Conservation (phyloP, 108 stramenopile species). For the Chaetoceros muelleri region DNA sequence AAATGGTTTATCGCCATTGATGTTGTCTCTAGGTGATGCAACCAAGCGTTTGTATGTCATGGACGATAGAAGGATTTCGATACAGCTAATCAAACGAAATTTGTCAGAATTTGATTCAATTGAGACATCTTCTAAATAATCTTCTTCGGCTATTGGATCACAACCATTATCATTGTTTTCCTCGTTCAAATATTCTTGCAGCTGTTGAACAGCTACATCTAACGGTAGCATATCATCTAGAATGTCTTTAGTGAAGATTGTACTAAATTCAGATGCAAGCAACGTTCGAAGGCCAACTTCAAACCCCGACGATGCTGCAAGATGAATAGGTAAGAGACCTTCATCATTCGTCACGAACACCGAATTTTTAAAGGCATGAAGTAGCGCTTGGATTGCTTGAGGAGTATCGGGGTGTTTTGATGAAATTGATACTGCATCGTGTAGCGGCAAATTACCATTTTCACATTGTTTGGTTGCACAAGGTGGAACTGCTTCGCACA, state of each 20-base stretch:
- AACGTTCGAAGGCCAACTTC: constrained; percentile 8
- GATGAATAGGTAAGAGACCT: constrained; percentile 10
- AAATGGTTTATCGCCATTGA: not conserved
- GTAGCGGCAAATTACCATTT: constrained; percentile 10
- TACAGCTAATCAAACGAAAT: not conserved
- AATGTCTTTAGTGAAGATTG: constrained; percentile 11
- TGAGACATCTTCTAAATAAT: not conserved
- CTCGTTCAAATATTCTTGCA: constrained; percentile 4
- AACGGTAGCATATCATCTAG: constrained; percentile 14
- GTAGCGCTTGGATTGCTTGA: constrained; percentile 7
- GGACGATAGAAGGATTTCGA: constrained; percentile 5
- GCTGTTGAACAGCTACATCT: constrained; percentile 9
- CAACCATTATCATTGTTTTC: not conserved
- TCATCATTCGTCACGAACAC: constrained; percentile 16
- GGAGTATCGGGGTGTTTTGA: constrained; percentile 14
- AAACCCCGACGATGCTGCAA: constrained; percentile 17
- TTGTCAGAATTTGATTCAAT: constrained; percentile 1
- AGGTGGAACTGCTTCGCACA: not conserved
- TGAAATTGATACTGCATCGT: constrained; percentile 6
- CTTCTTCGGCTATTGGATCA: not conserved
- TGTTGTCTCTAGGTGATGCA: not conserved
- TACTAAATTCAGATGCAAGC: constrained; percentile 12
- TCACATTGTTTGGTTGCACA: constrained; percentile 7
- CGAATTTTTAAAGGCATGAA: constrained; percentile 6
- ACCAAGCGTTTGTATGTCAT: constrained; percentile 7